Conservation (phyloP, 768 basidiomycete genomes). For the Agaricus subrufescens region DNA sequence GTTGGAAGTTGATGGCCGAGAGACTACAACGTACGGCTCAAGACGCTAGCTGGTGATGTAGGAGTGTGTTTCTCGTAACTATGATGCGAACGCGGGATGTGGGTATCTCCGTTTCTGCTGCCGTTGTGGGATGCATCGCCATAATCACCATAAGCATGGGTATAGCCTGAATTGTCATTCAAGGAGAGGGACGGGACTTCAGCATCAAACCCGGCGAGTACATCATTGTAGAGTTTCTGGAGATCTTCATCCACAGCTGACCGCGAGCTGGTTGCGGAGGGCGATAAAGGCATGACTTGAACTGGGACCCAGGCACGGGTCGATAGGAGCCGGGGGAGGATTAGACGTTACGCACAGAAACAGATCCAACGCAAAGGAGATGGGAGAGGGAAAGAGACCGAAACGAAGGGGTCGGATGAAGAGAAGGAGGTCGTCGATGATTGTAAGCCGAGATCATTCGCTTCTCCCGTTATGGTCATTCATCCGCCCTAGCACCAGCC, state of each 20-base stretch:
- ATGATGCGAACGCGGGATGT: conserved; percentile 11
- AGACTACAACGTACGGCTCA: conserved; percentile 4
- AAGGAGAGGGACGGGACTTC: conserved; percentile 23
- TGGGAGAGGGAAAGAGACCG: neutral
- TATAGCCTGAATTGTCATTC: conserved; percentile 25
- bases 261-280: conserved; percentile 5
- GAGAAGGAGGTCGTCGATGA: neutral
- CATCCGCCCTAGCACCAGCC: too few species aligned
- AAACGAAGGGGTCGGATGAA: neutral
- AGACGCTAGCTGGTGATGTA: conserved; percentile 4
- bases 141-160: conserved; percentile 34
- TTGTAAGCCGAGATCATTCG: neutral
- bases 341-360: neutral
- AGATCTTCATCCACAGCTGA: conserved; percentile 66
- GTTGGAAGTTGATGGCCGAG: neutral
- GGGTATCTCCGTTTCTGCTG: conserved; percentile 7
- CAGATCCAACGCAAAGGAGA: neutral
- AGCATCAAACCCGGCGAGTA: conserved; percentile 63
- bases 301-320: neutral
- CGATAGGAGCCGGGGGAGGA: neutral
- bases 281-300: conserved; percentile 7
- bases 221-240: conserved; percentile 70
- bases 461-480: too few species aligned
- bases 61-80: conserved; percentile 13
- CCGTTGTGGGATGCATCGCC: conserved; percentile 19